Percentiles rank a stretch among this genome's conserved stretches.
These are phyloP conservation scores for Coemansia sp. DNA, from an alignment of 192 early-diverging fungal genomes.

Conservation along the genomic window DNA sequence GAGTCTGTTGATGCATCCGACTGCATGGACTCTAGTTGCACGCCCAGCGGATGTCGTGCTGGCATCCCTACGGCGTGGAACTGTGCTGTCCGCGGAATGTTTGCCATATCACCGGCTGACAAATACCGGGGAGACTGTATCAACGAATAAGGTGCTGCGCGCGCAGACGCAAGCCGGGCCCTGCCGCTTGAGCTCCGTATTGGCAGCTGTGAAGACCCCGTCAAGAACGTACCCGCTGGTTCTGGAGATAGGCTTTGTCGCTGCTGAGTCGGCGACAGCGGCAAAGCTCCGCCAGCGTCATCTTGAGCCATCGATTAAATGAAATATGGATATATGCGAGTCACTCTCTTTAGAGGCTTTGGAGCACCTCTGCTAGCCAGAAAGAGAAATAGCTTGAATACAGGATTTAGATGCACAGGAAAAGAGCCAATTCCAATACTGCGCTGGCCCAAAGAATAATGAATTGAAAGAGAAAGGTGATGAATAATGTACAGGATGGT, in stretches of 20 bases:
- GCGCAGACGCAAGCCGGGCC: constrained; percentile 13
- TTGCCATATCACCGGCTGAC: constrained; percentile 20
- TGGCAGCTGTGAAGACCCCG: constrained; percentile 31
- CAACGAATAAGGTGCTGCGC: constrained; percentile 28
- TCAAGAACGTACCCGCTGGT: constrained; percentile 10
- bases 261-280: constrained; percentile 3
- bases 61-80: constrained; percentile 48
- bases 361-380: background rate
- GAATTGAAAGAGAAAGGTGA: background rate
- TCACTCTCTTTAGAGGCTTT: background rate
- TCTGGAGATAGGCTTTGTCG: background rate
- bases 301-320: constrained; percentile 1
- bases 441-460: background rate
- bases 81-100: constrained; percentile 50
- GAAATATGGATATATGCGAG: background rate
- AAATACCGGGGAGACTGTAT: constrained; percentile 11
- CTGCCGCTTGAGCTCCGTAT: constrained; percentile 12
- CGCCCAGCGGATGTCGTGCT: constrained; percentile 45
- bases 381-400: background rate
- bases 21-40: constrained; percentile 37
- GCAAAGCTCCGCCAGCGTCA: background rate
- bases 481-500: background rate
- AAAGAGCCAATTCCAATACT: background rate
- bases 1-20: constrained; percentile 39
- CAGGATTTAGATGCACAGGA: background rate